phyloP scores from a whole-genome alignment of 2,329 filamentous ascomycete genomes.

The Graphilbum sp. region DNA sequence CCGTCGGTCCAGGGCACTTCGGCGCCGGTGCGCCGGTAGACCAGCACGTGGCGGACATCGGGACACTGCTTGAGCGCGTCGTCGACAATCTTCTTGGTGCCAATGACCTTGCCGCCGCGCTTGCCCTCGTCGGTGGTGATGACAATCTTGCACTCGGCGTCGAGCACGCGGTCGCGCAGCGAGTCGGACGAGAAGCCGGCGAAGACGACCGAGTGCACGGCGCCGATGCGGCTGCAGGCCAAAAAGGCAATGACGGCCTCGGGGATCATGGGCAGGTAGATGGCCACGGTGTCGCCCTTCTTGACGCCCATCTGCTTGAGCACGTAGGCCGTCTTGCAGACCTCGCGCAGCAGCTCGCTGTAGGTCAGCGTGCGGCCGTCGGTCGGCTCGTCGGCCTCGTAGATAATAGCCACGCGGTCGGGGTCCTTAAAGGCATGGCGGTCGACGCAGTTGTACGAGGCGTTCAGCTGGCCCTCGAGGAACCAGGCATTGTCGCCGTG shows the following conservation, averaged over 20 bases:
- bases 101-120: constrained; percentile 91
- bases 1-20: constrained; percentile 82
- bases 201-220: constrained; percentile 93
- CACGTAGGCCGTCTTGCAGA: constrained; percentile 72
- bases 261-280: constrained; percentile 98
- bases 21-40: constrained; percentile 88
- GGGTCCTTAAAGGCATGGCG: constrained; percentile 93
- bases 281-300: constrained; percentile 93
- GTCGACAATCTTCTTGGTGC: constrained; percentile 98
- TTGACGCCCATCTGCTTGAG: constrained; percentile 90
- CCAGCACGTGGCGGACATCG: constrained; percentile 67
- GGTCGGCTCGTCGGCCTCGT: constrained; percentile 82
- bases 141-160: constrained; percentile 80
- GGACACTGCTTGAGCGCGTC: constrained; percentile 95
- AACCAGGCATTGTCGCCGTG: constrained; percentile 91
- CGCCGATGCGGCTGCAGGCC: constrained; percentile 81
- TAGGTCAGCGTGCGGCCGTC: constrained; percentile 88
- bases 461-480: constrained; percentile 81
- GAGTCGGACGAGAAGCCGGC: constrained; percentile 96
- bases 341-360: constrained; percentile 79
- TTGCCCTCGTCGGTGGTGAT: constrained; percentile 97
- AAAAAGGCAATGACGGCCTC: constrained; percentile 86
- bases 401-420: constrained; percentile 89
- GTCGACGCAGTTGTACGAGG: constrained; percentile 94
- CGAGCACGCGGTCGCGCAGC: constrained; percentile 82